Base-by-base conservation (phyloP, 2,329 filamentous ascomycete genomes). In the Blastomyces silverae region DNA sequence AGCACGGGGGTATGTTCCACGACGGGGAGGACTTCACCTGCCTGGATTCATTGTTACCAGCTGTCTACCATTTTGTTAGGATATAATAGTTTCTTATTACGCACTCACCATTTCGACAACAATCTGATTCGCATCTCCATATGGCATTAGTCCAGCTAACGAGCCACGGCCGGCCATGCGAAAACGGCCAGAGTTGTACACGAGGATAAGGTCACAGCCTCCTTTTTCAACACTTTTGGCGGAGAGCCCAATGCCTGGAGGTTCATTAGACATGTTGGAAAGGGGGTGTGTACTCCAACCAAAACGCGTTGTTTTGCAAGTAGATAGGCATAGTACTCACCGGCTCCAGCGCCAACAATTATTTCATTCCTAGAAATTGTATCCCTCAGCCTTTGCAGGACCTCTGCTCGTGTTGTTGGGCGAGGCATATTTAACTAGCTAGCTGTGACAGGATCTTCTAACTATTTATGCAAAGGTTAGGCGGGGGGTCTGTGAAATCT, bases 101-200 rank as follows among this genome's bases (percentile, higher is more conserved):
- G 44, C n/a, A 63, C 71, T 64, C 68, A 82, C 85, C 87, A 90
- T 90, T 44, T 89, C 86, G 0, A 89, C 76, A 0, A 90, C 87
- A 1, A 89, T 83, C 66, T 87, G 83, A 70, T 90, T 89, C 4
- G 88, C 87, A 71, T 89, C 87, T 3, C 85, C 85, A 71, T 88
- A 90, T 0, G 87, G 87, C 86, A 89, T 88, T 61, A 89, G 75
- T 0, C 88, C 88, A 0, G 88, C 87, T 13, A 90, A 75, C 0
- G 86, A 89, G 0, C 88, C 88, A 53, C 85, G 79, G 0, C 88
- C 88, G 0, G 87, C 87, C 88, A 91, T 90, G 11, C 88, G 84
- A 72, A 87, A 90, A 3, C 87, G 83, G 0, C 88, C 88, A 48
- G 84, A 87, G 74, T 90, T 90, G 79, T 90, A 90, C 69, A 90